phyloP scores from a whole-genome alignment of 139 green algal genomes.

The Asterochloris sp. region DNA sequence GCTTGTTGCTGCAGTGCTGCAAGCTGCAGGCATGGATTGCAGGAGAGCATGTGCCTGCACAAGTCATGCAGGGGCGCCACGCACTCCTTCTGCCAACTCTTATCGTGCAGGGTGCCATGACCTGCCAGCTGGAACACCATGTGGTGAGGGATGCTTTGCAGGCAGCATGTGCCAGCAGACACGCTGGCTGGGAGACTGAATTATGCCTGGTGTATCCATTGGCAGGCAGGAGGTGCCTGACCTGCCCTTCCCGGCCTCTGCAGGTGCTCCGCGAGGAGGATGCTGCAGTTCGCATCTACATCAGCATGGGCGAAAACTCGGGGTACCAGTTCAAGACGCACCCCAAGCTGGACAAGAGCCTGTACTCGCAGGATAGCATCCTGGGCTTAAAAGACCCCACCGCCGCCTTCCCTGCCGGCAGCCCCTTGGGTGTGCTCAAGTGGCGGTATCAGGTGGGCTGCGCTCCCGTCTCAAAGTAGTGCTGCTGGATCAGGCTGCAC shows the following conservation, averaged over 20 bases:
- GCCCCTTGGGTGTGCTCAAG: slow-evolving; percentile 92
- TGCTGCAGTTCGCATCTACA: slow-evolving; percentile 64
- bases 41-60: too few relatives aligned
- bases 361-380: slow-evolving; percentile 68
- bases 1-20: too few relatives aligned
- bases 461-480: background rate
- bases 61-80: too few relatives aligned
- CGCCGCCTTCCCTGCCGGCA: slow-evolving; percentile 88
- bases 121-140: background rate
- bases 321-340: slow-evolving; percentile 99
- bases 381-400: slow-evolving; percentile 92
- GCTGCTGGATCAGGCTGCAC: too few relatives aligned
- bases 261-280: slow-evolving; percentile 60
- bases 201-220: too few relatives aligned
- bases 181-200: too few relatives aligned
- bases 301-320: slow-evolving; percentile 54
- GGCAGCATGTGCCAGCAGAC: background rate
- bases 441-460: slow-evolving; percentile 86
- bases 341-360: slow-evolving; percentile 98
- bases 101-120: background rate
- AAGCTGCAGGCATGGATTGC: too few relatives aligned
- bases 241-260: background rate
- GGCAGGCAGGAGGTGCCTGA: too few relatives aligned
- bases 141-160: background rate
- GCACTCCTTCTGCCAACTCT: too few relatives aligned